A percentile compares a stretch with the other conserved stretches of the same genome.
These are phyloP conservation scores for Arabidopsis thaliana DNA, from an alignment of 345 rosid species.

Conservation along the genomic window TAIR10.1 NC_003071.7:18491001-18491500, in stretches of 20 bases:
- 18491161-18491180: conserved; percentile 83
- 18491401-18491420: conserved; percentile 98
- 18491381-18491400: conserved; percentile 80
- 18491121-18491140: conserved; percentile 98
- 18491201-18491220: conserved; percentile 83
- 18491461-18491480: conserved; percentile 92
- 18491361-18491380: conserved; percentile 99
- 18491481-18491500: conserved; percentile 90
- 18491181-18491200: conserved; percentile 70
- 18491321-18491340: conserved; percentile 82
- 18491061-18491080: conserved; percentile 75
- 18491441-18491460: conserved; percentile 77
- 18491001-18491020: conserved; percentile 75
- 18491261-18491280: conserved; percentile 64
- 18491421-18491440: conserved; percentile 99
- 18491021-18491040: conserved; percentile 58
- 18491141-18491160: conserved; percentile 91
- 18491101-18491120: conserved; percentile 88
- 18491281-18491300: conserved; percentile 60
- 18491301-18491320: conserved; percentile 88
- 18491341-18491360: conserved; percentile 83
- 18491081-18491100: conserved; percentile 58
- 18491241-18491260: conserved; percentile 81
- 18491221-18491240: conserved; percentile 53
- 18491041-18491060: conserved; percentile 64